Conservation (phyloP, 1,284 basidiomycete genomes). For the Microbotryum saponariae region DNA sequence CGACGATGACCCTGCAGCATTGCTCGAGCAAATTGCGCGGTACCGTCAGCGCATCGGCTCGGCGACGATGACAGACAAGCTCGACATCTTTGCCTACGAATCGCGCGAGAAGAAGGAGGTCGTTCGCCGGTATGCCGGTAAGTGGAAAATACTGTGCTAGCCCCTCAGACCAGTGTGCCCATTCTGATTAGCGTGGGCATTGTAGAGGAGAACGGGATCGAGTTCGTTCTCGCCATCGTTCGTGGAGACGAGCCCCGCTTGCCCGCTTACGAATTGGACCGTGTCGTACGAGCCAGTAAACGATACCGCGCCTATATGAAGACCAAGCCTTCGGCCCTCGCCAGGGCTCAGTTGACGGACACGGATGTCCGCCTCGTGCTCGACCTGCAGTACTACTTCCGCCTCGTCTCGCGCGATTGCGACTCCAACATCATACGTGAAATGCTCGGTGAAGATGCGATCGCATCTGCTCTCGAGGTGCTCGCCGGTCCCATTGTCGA, state of each 20-base stretch:
- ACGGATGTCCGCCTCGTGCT: slow-evolving; percentile 33
- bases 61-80: slow-evolving; percentile 33
- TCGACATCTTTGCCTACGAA: slow-evolving; percentile 29
- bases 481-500: slow-evolving; percentile 26
- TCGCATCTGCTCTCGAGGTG: slow-evolving; percentile 28
- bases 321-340: slow-evolving; percentile 21
- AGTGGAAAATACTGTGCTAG: background rate
- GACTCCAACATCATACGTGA: slow-evolving; percentile 29
- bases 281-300: slow-evolving; percentile 23
- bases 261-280: slow-evolving; percentile 33
- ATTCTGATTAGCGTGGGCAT: background rate
- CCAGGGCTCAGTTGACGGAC: slow-evolving; percentile 27
- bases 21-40: slow-evolving; percentile 26
- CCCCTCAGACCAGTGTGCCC: background rate
- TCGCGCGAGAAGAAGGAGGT: slow-evolving; percentile 28
- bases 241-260: slow-evolving; percentile 34
- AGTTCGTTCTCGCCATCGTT: slow-evolving; percentile 34
- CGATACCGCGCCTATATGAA: slow-evolving; percentile 25
- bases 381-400: slow-evolving; percentile 30
- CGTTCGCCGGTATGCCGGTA: slow-evolving; percentile 31
- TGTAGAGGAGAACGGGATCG: slow-evolving; percentile 29
- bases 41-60: slow-evolving; percentile 28
- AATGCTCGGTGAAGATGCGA: slow-evolving; percentile 29
- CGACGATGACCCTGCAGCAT: slow-evolving; percentile 24
- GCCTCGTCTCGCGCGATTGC: slow-evolving; percentile 27